A percentile compares a stretch with the other conserved stretches of the same genome.
Evolutionary conservation across 352 stramenopile species (phyloP).

Genomic region (Phytophthora colocasiae): DNA sequence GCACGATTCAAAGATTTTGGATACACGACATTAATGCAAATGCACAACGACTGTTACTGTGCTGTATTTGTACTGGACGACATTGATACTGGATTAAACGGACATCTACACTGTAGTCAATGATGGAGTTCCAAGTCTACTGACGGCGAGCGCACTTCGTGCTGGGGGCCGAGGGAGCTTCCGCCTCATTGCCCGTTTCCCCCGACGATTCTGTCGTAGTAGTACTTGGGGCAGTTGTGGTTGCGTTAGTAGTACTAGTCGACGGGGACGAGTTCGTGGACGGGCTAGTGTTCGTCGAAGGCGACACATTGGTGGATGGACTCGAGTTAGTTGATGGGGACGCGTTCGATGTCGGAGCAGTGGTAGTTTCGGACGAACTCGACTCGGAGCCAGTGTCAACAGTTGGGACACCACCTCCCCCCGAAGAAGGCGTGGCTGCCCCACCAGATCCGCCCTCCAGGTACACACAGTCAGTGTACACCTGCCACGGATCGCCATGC

Average conservation of each 20-base stretch:
- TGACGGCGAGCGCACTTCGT: constrained; percentile 35
- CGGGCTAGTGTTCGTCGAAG: not conserved
- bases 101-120: constrained; percentile 16
- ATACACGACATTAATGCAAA: too few relatives aligned
- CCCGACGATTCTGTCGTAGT: constrained; percentile 10
- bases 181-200: constrained; percentile 13
- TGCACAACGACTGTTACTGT: not conserved
- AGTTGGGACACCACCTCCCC: constrained; percentile 19
- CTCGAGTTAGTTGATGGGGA: constrained; percentile 10
- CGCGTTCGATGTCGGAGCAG: constrained; percentile 13
- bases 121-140: constrained; percentile 13
- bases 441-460: constrained; percentile 36
- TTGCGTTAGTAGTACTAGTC: constrained; percentile 4
- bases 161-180: constrained; percentile 19
- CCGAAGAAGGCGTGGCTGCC: constrained; percentile 23
- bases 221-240: not conserved
- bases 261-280: constrained; percentile 20
- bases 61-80: constrained; percentile 3
- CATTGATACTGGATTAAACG: constrained; percentile 6
- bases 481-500: constrained; percentile 62
- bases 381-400: constrained; percentile 7
- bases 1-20: too few relatives aligned
- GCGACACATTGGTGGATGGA: not conserved
- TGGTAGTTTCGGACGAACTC: constrained; percentile 16
- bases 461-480: constrained; percentile 61